Evolutionary conservation across 306 rosid species (phyloP).

Genomic region (Pueraria montana): DNA sequence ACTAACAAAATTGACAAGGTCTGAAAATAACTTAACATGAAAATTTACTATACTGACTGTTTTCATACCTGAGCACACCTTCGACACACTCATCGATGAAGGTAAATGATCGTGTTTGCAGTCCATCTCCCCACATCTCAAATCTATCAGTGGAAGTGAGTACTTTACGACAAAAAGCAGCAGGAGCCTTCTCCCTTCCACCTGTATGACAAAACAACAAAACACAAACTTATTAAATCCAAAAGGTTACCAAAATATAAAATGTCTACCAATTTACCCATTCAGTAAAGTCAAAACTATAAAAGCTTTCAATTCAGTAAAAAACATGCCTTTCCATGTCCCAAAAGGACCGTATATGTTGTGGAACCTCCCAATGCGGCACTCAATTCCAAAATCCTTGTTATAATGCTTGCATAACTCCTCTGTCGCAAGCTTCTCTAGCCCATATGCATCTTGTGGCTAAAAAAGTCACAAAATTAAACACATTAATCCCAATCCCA

Average conservation of each 20-base stretch:
- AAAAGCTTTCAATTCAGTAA: conserved; percentile 32
- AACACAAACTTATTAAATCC: conserved; percentile 42
- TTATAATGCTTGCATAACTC: conserved; percentile 98
- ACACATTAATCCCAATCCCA: conserved; percentile 39
- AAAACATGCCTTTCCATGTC: conserved; percentile 91
- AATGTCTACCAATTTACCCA: neutral
- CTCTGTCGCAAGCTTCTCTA: conserved; percentile 99
- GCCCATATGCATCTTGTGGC: conserved; percentile 99
- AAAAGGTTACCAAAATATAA: conserved; percentile 16
- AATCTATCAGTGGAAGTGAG: conserved; percentile 79
- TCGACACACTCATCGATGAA: conserved; percentile 99
- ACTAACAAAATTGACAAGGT: neutral
- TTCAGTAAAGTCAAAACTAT: conserved; percentile 28
- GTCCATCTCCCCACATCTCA: conserved; percentile 99
- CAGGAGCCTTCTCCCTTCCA: conserved; percentile 99
- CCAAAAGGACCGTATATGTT: conserved; percentile 98
- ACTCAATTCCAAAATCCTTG: conserved; percentile 93
- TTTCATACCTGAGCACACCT: conserved; percentile 96
- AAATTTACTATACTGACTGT: neutral
- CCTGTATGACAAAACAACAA: conserved; percentile 59
- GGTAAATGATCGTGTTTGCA: conserved; percentile 94
- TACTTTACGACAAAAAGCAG: conserved; percentile 97
- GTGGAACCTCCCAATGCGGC: conserved; percentile 98
- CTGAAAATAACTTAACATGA: conserved; percentile 8
- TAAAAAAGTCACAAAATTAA: conserved; percentile 45